Evolutionary conservation across 2,329 filamentous ascomycete genomes (phyloP).

Genomic region (Colletotrichum plurivorum): DNA sequence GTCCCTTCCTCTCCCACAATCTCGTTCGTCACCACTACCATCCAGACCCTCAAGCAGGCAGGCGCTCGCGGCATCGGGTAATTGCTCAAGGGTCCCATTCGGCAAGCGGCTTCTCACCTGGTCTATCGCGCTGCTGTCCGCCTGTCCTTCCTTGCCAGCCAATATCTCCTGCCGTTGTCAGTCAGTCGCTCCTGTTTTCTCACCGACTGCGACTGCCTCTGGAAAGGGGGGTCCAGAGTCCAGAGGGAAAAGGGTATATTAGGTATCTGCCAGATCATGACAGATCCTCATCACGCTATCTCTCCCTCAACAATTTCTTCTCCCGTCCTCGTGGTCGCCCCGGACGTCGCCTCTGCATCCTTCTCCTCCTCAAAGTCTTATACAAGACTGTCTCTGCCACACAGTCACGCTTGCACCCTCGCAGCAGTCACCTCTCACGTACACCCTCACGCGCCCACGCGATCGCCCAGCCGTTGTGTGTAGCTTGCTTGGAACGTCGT

Average conservation of each 20-base stretch:
- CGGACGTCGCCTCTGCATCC: background rate
- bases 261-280: constrained; percentile 38
- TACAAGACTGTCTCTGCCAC: constrained; percentile 20
- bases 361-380: constrained; percentile 1
- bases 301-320: constrained; percentile 29
- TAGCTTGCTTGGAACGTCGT: constrained; percentile 1
- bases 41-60: constrained; percentile 22
- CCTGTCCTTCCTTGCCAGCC: constrained; percentile 25
- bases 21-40: constrained; percentile 17
- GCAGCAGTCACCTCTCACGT: constrained; percentile 3
- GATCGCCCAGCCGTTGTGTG: background rate
- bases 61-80: constrained; percentile 22
- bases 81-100: constrained; percentile 32
- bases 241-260: constrained; percentile 31
- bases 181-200: constrained; percentile 12
- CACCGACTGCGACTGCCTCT: constrained; percentile 30
- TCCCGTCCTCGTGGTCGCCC: constrained; percentile 5
- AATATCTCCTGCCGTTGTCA: constrained; percentile 2
- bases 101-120: constrained; percentile 24
- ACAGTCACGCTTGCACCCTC: background rate
- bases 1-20: constrained; percentile 14
- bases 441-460: constrained; percentile 10
- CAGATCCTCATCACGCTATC: constrained; percentile 5
- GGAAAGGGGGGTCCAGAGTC: constrained; percentile 8
- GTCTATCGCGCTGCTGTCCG: constrained; percentile 21